These are phyloP conservation scores for Aureobasidium sp. DNA, from an alignment of 2,329 filamentous ascomycete genomes.

Conservation along the genomic window DNA sequence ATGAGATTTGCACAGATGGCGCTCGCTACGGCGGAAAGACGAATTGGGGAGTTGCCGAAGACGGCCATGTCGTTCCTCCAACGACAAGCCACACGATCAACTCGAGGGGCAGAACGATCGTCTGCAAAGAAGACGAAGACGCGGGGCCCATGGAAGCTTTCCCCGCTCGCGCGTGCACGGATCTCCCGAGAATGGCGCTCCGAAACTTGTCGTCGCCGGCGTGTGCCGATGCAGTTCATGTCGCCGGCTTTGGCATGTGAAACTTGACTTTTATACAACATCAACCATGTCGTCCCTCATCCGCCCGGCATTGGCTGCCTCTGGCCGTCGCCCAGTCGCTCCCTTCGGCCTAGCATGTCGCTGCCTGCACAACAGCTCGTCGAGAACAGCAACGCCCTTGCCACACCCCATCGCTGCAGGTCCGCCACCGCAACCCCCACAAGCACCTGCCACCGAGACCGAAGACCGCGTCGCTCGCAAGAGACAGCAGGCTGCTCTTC, in stretches of 20 bases:
- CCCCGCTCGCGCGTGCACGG: background rate
- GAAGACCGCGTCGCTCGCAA: constrained; percentile 43
- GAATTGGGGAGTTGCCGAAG: background rate
- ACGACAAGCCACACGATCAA: background rate
- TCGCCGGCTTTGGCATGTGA: constrained; percentile 4
- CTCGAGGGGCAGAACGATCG: background rate
- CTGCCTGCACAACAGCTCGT: constrained; percentile 36
- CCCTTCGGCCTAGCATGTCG: constrained; percentile 4
- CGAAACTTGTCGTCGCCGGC: background rate
- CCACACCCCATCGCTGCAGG: constrained; percentile 52
- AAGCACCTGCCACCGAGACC: constrained; percentile 41
- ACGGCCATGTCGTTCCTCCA: background rate
- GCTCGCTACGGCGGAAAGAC: background rate
- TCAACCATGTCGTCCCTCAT: constrained; percentile 10
- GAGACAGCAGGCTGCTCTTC: constrained; percentile 43
- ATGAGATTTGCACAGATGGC: background rate
- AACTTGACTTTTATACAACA: background rate
- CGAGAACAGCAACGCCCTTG: constrained; percentile 48
- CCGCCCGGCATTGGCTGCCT: constrained; percentile 22
- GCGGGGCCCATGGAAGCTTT: background rate
- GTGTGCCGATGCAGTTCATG: background rate
- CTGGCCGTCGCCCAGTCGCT: constrained; percentile 22
- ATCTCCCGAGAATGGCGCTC: background rate
- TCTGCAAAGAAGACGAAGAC: background rate
- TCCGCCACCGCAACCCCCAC: constrained; percentile 53